Evolutionary conservation across 441 rosid species (phyloP).

Genomic region (Arabidopsis lyrata): DNA sequence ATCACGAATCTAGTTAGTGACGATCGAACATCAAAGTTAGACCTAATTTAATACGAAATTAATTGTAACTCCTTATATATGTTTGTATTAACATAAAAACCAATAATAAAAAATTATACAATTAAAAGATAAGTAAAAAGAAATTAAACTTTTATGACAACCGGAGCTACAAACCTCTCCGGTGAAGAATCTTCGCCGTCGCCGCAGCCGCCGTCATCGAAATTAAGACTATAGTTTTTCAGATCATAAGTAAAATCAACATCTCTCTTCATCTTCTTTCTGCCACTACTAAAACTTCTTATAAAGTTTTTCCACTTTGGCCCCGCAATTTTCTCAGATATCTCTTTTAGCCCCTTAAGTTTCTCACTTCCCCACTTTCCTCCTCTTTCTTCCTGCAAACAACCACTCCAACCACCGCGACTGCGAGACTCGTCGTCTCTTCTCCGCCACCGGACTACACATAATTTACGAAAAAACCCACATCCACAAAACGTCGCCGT

Average conservation of each 20-base stretch:
- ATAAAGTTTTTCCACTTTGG: constrained; percentile 75
- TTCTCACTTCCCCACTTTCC: constrained; percentile 50
- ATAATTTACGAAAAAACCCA: constrained; percentile 49
- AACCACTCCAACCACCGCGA: constrained; percentile 29
- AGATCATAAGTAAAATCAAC: constrained; percentile 66
- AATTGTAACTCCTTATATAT: not conserved
- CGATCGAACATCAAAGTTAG: not conserved
- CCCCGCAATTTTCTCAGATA: constrained; percentile 62
- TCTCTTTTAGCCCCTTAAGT: constrained; percentile 51
- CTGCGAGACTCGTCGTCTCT: constrained; percentile 15
- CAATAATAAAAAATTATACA: not conserved
- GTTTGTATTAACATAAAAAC: constrained; percentile 19
- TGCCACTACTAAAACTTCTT: constrained; percentile 48
- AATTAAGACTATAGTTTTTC: constrained; percentile 72
- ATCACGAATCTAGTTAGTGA: constrained; percentile 1
- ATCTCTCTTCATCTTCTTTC: constrained; percentile 52
- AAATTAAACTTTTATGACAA: constrained; percentile 19
- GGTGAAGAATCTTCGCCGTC: constrained; percentile 48
- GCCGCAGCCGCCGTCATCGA: constrained; percentile 66
- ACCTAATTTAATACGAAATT: not conserved
- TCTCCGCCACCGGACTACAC: constrained; percentile 35
- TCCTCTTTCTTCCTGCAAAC: constrained; percentile 35
- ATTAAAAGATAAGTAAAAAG: not conserved
- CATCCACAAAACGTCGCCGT: constrained; percentile 40
- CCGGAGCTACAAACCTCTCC: constrained; percentile 50